Evolutionary conservation across 129 eudicot genomes (phyloP), one percentile per base, ranked within the genome.

Genomic region (Artemisia annua): DNA sequence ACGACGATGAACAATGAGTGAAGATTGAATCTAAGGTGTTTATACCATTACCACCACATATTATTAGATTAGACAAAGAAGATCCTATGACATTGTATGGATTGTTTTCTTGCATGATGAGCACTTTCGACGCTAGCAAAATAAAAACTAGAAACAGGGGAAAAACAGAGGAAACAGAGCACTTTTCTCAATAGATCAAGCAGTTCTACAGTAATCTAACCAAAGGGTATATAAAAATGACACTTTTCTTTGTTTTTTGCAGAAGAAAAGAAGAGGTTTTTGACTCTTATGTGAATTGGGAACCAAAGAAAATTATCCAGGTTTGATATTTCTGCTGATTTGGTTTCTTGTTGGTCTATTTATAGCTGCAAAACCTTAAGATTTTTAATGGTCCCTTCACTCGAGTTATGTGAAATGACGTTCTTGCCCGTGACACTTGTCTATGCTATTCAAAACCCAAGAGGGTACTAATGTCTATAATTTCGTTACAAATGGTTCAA

Each of bases 1-100:
- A 70, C 24, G 86, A 72, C 49, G 85, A 72, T 52, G 86, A 72
- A 74, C 75, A 85, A 49, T 77, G 63, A 26, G 93, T 79, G 81
- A 94, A 94, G 54, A 94, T 83, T 66, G 96, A 84, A 78, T 94
- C 99, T 65, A 94, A 43, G 53, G 98, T 93, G 86, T 82, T 93
- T 58, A 15, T 32, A 4, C 82, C 77, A 26, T 83, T 82, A 7
- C 85, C 78, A 35, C 89, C 83, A 24, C 72, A 54, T 81, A 90
- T 18, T 17, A 94, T 94, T 50, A 94, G 83, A 48, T 84, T 86
- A 3, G 99, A 94, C 14, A 94, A 77, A 1, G 96, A 86, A 32
- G 84, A 65, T 56, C 91, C 77, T n/a, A 86, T 75, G 26, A 83
- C 73, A 8, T 77, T 71, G 30, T 78, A 51, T 43, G 73, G 73